Percentiles rank a stretch among this genome's conserved stretches.
Conservation (phyloP, 441 rosid genomes). For the Eutrema salsugineum region DNA sequence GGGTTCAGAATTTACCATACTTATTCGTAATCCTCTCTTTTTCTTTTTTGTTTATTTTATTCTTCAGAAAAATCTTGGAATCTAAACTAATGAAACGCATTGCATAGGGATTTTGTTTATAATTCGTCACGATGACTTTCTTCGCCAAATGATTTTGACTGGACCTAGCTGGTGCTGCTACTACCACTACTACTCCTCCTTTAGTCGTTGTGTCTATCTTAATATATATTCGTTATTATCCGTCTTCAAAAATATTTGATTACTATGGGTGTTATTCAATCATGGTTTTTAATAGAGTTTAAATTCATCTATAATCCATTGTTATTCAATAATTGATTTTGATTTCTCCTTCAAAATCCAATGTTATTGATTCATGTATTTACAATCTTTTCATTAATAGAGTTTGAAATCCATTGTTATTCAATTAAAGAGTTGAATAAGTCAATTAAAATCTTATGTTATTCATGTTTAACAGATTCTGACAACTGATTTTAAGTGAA, state of each 20-base stretch:
- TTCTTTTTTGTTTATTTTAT: background rate
- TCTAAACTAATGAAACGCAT: background rate
- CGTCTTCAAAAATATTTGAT: background rate
- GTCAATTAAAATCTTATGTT: too few species aligned
- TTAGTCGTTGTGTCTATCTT: background rate
- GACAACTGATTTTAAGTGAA: too few species aligned
- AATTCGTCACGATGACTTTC: background rate
- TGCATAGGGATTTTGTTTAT: background rate
- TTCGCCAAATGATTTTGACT: constrained; percentile 2
- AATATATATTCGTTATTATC: constrained; percentile 16
- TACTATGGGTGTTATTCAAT: too few species aligned
- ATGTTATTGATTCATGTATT: too few species aligned
- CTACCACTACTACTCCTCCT: background rate
- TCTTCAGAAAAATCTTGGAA: constrained; percentile 2
- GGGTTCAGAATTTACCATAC: constrained; percentile 10
- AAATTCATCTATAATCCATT: too few species aligned
- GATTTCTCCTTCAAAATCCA: too few species aligned
- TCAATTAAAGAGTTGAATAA: too few species aligned
- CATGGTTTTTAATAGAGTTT: too few species aligned
- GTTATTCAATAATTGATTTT: too few species aligned
- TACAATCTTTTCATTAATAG: too few species aligned
- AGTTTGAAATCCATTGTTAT: too few species aligned
- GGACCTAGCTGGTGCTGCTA: background rate
- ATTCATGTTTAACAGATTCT: too few species aligned
- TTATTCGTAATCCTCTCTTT: constrained; percentile 14